Evolutionary conservation across 805 yeast genomes (phyloP), one percentile per base, ranked within the genome.

Genomic region (Starmera dryadoides): DNA sequence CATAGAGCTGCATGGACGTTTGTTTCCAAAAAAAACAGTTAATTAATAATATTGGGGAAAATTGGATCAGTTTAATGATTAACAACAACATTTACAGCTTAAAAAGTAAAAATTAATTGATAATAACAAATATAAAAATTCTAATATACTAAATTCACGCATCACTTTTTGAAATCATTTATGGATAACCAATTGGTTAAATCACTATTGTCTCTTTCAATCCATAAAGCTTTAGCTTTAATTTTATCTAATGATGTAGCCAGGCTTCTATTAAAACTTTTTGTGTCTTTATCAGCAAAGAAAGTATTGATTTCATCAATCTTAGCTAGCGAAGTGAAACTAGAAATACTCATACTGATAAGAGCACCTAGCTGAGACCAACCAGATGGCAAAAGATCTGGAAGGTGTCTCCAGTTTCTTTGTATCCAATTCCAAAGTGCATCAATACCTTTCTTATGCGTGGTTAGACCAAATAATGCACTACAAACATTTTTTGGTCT

Each of bases 341-440:
- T 77, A 19, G 78, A 62, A 31, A 85, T 72, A 35, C 80, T 64
- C 28, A 83, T 46, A 25, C 71, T 67, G 30, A 91, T 83, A 42
- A 93, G 79, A 16, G 81, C 68, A 17, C 91, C 83, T 51, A 91
- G 69, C 86, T 88, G 77, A 19, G 87, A 71, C 46, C 82, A 71
- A 11, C 86, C 82, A 14, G 95, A 86, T 37, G 97, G 96, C 56
- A 87, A 73, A 53, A 72, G 66, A 58, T 76, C 70, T 50, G 64
- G 63, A 43, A 91, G 56, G 34, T 66, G 71, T 41, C 77, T 86
- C 91, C 94, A 91, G 61, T 89, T 80, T 12, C 43, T 52, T 51
- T 73, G 70, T 49, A 77, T 55, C 95, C 96, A 91, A 15, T 54
- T 40, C 86, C 89, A 89, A 47, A 81, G 62, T 11, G 77, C 73